phyloP scores from a whole-genome alignment of 2,329 filamentous ascomycete genomes.

The Botrytis medusae region DNA sequence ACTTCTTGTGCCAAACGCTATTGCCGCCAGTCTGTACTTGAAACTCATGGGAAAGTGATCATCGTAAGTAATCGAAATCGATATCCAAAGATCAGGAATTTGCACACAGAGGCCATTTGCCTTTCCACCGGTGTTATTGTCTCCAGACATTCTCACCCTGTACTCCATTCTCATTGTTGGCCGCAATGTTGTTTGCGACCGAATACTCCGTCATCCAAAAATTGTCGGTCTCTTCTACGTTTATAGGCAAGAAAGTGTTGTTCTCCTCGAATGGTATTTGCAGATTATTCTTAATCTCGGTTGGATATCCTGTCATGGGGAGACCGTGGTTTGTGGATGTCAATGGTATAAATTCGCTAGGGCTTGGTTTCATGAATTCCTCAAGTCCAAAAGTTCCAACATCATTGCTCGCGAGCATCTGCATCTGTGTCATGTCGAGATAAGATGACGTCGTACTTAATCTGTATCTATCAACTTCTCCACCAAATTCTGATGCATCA shows the following conservation, averaged over 20 bases:
- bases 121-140: conserved; percentile 41
- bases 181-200: conserved; percentile 24
- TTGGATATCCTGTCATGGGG: conserved; percentile 26
- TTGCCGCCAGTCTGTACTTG: conserved; percentile 22
- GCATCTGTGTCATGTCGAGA: conserved; percentile 48
- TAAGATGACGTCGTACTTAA: conserved; percentile 51
- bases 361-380: conserved; percentile 50
- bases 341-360: conserved; percentile 24
- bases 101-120: conserved; percentile 39
- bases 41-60: not conserved
- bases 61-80: conserved; percentile 32
- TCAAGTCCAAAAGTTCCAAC: conserved; percentile 55
- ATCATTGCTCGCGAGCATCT: conserved; percentile 48
- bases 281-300: conserved; percentile 46
- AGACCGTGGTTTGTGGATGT: conserved; percentile 29
- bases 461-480: conserved; percentile 49
- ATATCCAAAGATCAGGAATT: conserved; percentile 31
- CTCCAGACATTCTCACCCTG: conserved; percentile 37
- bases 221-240: conserved; percentile 49
- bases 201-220: conserved; percentile 46
- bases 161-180: conserved; percentile 28
- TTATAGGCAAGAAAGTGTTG: conserved; percentile 43
- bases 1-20: conserved; percentile 18
- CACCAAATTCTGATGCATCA: conserved; percentile 42
- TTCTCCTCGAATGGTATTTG: conserved; percentile 42